Conservation (phyloP, 164 flowering plant species). For the Umbilicus rupestris region DNA sequence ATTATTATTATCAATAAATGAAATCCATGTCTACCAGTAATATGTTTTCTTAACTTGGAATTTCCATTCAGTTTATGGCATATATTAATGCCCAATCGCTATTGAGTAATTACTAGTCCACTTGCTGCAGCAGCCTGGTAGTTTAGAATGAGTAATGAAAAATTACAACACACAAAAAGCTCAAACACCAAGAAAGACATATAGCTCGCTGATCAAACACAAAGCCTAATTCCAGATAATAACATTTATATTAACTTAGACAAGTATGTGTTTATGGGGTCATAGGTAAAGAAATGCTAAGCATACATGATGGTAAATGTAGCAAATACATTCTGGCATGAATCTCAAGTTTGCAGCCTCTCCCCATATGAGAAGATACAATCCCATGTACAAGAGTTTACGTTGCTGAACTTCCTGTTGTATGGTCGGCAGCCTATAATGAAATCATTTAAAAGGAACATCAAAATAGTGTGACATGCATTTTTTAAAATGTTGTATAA, state of each 20-base stretch:
- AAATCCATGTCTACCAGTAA: neutral
- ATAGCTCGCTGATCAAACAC: neutral
- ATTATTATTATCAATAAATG: neutral
- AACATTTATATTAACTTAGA: neutral
- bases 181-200: neutral
- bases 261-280: neutral
- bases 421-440: conserved; percentile 85
- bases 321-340: conserved; percentile 99
- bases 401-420: conserved; percentile 98
- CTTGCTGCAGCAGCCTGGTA: neutral
- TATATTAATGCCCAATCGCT: neutral
- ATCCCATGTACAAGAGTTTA: conserved; percentile 80
- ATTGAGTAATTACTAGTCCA: neutral
- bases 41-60: neutral
- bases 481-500: neutral
- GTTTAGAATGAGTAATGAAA: neutral
- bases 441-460: neutral
- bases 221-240: neutral
- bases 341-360: conserved; percentile 97
- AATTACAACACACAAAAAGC: neutral
- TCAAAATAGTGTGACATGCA: neutral
- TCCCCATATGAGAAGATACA: conserved; percentile 96
- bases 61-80: neutral
- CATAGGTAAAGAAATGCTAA: neutral
- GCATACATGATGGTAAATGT: conserved; percentile 94